Evolutionary conservation across 2,329 filamentous ascomycete genomes (phyloP).

Genomic region (Verticillium tricorpus): DNA sequence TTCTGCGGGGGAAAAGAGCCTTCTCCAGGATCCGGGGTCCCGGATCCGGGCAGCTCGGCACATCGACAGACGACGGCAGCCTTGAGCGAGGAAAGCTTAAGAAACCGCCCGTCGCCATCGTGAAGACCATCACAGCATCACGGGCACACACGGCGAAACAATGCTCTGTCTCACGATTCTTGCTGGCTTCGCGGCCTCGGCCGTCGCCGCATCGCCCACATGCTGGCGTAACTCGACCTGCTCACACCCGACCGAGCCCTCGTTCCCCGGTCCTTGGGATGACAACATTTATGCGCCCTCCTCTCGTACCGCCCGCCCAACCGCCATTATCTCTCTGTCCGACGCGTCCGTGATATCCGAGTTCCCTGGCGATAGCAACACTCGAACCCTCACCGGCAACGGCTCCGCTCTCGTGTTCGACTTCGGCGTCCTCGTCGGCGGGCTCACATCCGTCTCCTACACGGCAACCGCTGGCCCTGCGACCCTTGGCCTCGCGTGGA

Average conservation of each 20-base stretch:
- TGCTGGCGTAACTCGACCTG: conserved; percentile 56
- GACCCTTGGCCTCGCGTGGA: conserved; percentile 39
- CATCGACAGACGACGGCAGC: neutral
- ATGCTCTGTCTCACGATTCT: neutral
- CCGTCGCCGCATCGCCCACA: neutral
- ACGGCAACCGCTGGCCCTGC: conserved; percentile 20
- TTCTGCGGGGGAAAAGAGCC: neutral
- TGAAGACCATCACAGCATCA: neutral
- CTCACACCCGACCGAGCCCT: conserved; percentile 38
- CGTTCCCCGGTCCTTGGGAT: conserved; percentile 56
- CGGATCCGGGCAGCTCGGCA: neutral
- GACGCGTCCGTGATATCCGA: conserved; percentile 23
- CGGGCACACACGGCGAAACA: neutral
- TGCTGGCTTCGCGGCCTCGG: neutral
- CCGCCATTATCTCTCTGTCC: conserved; percentile 31
- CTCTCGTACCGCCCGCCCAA: conserved; percentile 44
- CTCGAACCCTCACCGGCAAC: conserved; percentile 28
- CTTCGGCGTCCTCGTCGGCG: conserved; percentile 55
- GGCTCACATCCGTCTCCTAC: conserved; percentile 48
- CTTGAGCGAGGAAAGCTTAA: neutral
- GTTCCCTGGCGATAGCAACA: conserved; percentile 17
- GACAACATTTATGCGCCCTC: conserved; percentile 51
- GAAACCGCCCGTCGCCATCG: neutral
- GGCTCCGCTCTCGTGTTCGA: conserved; percentile 52
- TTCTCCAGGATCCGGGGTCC: neutral